A percentile compares a stretch with the other conserved stretches of the same genome.
Conservation (phyloP, 495 filamentous ascomycete genomes). For the Aspergillus kassunensis region DNA sequence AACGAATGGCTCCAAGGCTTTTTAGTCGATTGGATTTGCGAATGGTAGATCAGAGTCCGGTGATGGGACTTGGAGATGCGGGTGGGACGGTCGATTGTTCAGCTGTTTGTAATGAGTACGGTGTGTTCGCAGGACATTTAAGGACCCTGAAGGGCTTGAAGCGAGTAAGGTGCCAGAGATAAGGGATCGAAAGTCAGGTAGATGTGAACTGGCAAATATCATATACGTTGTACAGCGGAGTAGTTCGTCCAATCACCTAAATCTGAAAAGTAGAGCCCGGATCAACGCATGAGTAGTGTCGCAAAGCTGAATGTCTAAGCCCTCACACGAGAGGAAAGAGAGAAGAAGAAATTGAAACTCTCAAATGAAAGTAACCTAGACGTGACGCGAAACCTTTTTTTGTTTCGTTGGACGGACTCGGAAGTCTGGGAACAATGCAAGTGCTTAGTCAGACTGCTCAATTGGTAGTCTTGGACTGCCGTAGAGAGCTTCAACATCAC, state of each 20-base stretch:
- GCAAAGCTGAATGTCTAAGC: background rate
- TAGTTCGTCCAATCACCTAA: background rate
- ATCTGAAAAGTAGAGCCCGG: background rate
- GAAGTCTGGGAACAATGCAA: background rate
- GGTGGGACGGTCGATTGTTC: background rate
- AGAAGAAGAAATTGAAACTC: background rate
- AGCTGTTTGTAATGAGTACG: too few species aligned
- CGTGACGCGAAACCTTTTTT: constrained; percentile 5
- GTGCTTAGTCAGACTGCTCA: constrained; percentile 4
- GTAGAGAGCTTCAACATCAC: background rate
- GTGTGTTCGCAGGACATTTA: too few species aligned
- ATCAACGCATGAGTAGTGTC: background rate
- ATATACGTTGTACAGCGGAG: too few species aligned
- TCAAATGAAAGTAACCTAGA: background rate
- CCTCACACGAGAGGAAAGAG: background rate
- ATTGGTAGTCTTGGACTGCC: background rate
- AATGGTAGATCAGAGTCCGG: background rate
- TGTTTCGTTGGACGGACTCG: constrained; percentile 3
- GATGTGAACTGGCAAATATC: background rate
- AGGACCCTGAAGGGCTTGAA: too few species aligned
- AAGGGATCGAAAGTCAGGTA: background rate
- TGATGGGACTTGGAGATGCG: background rate
- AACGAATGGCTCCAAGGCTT: background rate
- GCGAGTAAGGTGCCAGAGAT: too few species aligned
- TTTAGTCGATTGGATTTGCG: background rate